Evolutionary conservation across 306 rosid genomes (phyloP).

Genomic region (Cucurbita argyrosperma): DNA sequence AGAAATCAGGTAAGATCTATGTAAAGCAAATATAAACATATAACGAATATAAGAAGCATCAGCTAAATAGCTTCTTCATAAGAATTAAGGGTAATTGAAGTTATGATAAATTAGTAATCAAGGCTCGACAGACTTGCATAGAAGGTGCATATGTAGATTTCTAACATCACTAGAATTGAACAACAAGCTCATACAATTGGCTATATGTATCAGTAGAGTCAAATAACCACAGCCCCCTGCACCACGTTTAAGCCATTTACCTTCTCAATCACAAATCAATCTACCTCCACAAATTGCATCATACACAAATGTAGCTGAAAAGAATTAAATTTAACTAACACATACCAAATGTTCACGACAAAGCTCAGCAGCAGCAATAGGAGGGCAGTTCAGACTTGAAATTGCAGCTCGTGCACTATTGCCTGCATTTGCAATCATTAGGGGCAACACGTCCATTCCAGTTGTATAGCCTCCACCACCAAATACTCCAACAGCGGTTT

Average conservation of each 20-base stretch:
- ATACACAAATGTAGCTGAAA: not conserved
- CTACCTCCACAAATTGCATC: not conserved
- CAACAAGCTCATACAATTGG: not conserved
- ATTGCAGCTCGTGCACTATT: constrained; percentile 21
- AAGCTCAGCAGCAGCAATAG: constrained; percentile 26
- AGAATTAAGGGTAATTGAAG: not conserved
- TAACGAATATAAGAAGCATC: not conserved
- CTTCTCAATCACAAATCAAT: not conserved
- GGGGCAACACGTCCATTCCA: constrained; percentile 20
- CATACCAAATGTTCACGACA: constrained; percentile 36
- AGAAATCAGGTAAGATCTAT: constrained; percentile 6
- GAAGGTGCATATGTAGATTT: not conserved
- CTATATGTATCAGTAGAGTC: not conserved
- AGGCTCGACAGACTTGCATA: not conserved
- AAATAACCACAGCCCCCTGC: not conserved
- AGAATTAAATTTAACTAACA: not conserved
- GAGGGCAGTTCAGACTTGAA: constrained; percentile 31
- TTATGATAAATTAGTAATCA: not conserved
- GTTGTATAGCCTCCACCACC: constrained; percentile 29
- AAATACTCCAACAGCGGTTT: constrained; percentile 40
- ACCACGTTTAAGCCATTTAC: not conserved
- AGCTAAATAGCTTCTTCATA: not conserved
- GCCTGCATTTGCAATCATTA: constrained; percentile 32
- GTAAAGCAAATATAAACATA: not conserved
- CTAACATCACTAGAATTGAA: not conserved